Evolutionary conservation across 2,329 filamentous ascomycete genomes (phyloP).

Genomic region (Aureobasidium mangrovei): DNA sequence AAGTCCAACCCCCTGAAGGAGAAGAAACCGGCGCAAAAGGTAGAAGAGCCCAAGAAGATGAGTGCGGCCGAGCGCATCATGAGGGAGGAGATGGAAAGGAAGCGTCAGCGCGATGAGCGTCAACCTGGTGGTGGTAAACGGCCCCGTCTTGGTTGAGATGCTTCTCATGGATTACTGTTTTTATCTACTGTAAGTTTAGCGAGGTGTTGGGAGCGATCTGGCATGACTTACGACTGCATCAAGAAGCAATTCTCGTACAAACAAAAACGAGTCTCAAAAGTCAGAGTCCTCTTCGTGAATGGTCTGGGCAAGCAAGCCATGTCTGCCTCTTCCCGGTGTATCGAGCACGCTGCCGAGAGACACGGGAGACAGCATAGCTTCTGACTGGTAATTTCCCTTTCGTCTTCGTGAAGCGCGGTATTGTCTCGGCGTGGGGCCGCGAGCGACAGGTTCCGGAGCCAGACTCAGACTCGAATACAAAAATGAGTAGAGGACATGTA

Average conservation of each 20-base stretch:
- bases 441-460: slow-evolving; percentile 12
- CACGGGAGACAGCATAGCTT: slow-evolving; percentile 17
- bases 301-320: slow-evolving; percentile 53
- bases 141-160: slow-evolving; percentile 17
- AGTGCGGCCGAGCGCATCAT: slow-evolving; percentile 83
- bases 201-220: slow-evolving; percentile 12
- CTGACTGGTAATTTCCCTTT: slow-evolving; percentile 19
- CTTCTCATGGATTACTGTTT: neutral
- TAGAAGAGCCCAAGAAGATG: slow-evolving; percentile 67
- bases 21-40: slow-evolving; percentile 51
- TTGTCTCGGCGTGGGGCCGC: slow-evolving; percentile 23
- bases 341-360: slow-evolving; percentile 22
- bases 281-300: slow-evolving; percentile 61
- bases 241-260: neutral
- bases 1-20: slow-evolving; percentile 63
- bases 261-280: slow-evolving; percentile 26
- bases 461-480: slow-evolving; percentile 30
- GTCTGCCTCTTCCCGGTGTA: slow-evolving; percentile 28
- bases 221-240: slow-evolving; percentile 8
- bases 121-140: slow-evolving; percentile 21
- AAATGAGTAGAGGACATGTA: slow-evolving; percentile 49
- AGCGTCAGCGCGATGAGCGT: slow-evolving; percentile 27
- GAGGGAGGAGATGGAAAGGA: slow-evolving; percentile 49
- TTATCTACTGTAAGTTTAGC: slow-evolving; percentile 10
- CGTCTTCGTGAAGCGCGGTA: slow-evolving; percentile 25